Evolutionary conservation across 2,329 filamentous ascomycete genomes (phyloP).

Genomic region (Hawksworthiomyces lignivorus): DNA sequence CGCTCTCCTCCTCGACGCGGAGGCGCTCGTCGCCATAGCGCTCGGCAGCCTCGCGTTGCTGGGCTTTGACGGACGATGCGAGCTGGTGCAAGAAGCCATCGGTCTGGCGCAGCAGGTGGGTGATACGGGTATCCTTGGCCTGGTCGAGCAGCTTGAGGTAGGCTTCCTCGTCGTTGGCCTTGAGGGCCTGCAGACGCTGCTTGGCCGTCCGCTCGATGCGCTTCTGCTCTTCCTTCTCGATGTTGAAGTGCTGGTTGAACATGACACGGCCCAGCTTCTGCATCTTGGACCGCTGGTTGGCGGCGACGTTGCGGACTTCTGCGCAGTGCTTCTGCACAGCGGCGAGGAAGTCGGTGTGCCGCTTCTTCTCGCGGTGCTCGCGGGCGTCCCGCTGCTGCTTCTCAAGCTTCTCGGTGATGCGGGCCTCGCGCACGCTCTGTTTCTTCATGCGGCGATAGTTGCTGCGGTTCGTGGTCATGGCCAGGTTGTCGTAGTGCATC

Average conservation of each 20-base stretch:
- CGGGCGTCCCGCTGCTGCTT: constrained; percentile 96
- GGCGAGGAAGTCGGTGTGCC: constrained; percentile 84
- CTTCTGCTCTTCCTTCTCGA: constrained; percentile 99
- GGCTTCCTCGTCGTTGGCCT: constrained; percentile 98
- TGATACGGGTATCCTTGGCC: constrained; percentile 98
- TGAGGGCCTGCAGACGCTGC: constrained; percentile 97
- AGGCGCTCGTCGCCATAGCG: constrained; percentile 61
- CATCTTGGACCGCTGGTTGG: constrained; percentile 62
- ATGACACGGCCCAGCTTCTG: constrained; percentile 86
- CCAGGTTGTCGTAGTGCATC: constrained; percentile 91
- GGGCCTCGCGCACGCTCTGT: constrained; percentile 87
- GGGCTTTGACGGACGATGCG: constrained; percentile 85
- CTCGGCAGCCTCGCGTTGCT: constrained; percentile 77
- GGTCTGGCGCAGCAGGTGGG: constrained; percentile 91
- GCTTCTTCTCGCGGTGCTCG: constrained; percentile 95
- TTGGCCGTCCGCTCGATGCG: constrained; percentile 95
- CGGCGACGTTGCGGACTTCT: constrained; percentile 64
- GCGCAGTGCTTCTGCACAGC: constrained; percentile 75
- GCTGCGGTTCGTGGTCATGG: constrained; percentile 91
- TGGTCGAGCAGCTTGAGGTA: constrained; percentile 97
- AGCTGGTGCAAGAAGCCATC: constrained; percentile 96
- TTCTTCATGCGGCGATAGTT: constrained; percentile 94
- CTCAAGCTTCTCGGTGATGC: constrained; percentile 97
- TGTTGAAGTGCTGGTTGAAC: constrained; percentile 83
- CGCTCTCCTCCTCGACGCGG: constrained; percentile 54